These are phyloP conservation scores for Cryphonectria parasitica DNA, from an alignment of 2,329 filamentous ascomycete genomes.

Conservation along the genomic window DNA sequence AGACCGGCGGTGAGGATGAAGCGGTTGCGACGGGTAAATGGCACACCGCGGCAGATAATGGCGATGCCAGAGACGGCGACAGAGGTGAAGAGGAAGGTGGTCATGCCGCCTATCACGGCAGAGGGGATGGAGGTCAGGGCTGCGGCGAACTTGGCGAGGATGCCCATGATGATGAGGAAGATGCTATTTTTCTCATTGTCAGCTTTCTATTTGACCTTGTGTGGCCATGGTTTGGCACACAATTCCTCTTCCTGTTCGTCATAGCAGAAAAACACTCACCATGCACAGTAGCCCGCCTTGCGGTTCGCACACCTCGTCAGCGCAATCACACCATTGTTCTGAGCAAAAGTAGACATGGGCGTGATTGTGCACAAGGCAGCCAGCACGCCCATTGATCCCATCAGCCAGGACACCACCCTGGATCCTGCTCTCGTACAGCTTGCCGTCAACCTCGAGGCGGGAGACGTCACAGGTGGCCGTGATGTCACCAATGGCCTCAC, in stretches of 20 bases:
- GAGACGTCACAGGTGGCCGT: slow-evolving; percentile 83
- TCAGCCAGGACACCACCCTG: slow-evolving; percentile 81
- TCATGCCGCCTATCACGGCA: slow-evolving; percentile 70
- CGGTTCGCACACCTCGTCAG: slow-evolving; percentile 81
- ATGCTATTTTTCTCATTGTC: slow-evolving; percentile 44
- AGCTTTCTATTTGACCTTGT: not conserved
- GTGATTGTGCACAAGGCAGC: slow-evolving; percentile 79
- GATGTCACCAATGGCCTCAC: slow-evolving; percentile 80
- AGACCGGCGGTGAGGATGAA: slow-evolving; percentile 81
- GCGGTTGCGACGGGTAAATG: slow-evolving; percentile 78
- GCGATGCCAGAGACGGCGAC: slow-evolving; percentile 78
- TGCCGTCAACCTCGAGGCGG: slow-evolving; percentile 72
- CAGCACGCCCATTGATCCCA: slow-evolving; percentile 74
- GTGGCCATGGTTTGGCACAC: not conserved
- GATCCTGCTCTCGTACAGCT: slow-evolving; percentile 74
- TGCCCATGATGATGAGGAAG: slow-evolving; percentile 78
- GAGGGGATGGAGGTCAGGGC: slow-evolving; percentile 76
- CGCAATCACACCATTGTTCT: slow-evolving; percentile 85
- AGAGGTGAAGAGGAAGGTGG: slow-evolving; percentile 78
- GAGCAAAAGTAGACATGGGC: slow-evolving; percentile 79
- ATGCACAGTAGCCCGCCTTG: slow-evolving; percentile 78
- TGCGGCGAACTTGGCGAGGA: slow-evolving; percentile 83
- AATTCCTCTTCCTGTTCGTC: too few relatives aligned
- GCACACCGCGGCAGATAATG: slow-evolving; percentile 70
- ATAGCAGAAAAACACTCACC: slow-evolving; percentile 38